Percentiles rank a stretch among this genome's conserved stretches.
Evolutionary conservation across 2,329 filamentous ascomycete species (phyloP).

Genomic region (Clarireedia paspali): DNA sequence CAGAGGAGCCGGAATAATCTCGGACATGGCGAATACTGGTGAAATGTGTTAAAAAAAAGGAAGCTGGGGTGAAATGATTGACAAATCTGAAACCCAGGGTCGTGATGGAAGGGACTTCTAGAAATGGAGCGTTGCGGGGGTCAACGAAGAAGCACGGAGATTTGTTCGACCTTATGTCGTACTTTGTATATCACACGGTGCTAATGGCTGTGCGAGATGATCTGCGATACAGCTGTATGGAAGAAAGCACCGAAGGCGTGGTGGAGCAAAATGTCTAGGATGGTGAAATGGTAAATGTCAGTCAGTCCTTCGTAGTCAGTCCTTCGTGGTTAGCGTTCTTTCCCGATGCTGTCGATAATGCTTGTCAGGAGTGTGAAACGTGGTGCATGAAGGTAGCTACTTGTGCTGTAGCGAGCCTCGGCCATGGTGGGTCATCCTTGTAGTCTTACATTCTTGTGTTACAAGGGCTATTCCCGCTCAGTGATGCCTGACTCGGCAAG

Average conservation of each 20-base stretch:
- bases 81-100: neutral
- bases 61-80: too few species aligned
- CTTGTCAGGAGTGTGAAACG: constrained; percentile 2
- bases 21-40: neutral
- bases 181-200: neutral
- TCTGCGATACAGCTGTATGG: neutral
- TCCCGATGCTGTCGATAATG: neutral
- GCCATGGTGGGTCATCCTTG: constrained; percentile 8
- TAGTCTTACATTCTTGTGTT: neutral
- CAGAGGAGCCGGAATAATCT: neutral
- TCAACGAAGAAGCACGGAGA: neutral
- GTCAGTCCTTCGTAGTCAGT: neutral
- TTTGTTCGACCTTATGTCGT: too few species aligned
- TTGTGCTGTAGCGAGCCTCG: neutral
- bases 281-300: neutral
- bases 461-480: neutral
- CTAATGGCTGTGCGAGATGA: neutral
- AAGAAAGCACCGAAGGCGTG: neutral
- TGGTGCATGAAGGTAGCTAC: neutral
- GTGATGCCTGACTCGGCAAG: neutral
- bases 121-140: neutral
- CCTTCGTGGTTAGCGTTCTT: neutral
- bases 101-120: neutral
- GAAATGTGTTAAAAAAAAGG: neutral
- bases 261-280: neutral